Evolutionary conservation across 768 basidiomycete genomes (phyloP).

Genomic region (Boletus fagicola): DNA sequence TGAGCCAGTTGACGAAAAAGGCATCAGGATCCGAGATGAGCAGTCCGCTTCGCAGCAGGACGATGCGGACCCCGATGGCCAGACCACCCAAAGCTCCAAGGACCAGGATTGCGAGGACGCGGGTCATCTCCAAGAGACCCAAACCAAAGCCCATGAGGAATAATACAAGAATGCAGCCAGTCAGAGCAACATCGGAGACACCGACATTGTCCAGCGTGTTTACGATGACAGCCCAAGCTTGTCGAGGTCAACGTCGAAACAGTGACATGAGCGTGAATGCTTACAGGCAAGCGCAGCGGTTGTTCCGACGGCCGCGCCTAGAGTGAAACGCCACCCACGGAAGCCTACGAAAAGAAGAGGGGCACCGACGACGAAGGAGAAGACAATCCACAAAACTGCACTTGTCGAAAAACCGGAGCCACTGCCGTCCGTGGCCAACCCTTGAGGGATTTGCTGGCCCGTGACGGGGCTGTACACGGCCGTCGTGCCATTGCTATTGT

Average conservation of each 20-base stretch:
- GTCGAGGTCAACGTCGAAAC: neutral
- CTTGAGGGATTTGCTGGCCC: constrained; percentile 47
- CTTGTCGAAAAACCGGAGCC: constrained; percentile 47
- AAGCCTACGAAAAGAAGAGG: constrained; percentile 59
- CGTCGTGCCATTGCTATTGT: constrained; percentile 34
- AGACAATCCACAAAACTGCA: constrained; percentile 59
- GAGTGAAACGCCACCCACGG: constrained; percentile 54
- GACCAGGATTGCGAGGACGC: constrained; percentile 43
- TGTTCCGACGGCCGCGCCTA: constrained; percentile 53
- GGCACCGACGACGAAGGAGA: constrained; percentile 48
- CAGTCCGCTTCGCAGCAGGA: constrained; percentile 49
- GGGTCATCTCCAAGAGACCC: constrained; percentile 53
- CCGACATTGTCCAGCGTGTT: constrained; percentile 51
- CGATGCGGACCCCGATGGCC: constrained; percentile 53
- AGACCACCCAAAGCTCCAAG: constrained; percentile 56
- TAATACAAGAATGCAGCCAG: constrained; percentile 46
- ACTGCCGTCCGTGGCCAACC: constrained; percentile 56
- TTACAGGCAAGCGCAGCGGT: constrained; percentile 46
- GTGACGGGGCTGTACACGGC: constrained; percentile 47
- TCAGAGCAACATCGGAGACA: constrained; percentile 51
- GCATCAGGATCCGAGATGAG: constrained; percentile 37
- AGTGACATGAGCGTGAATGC: constrained; percentile 14
- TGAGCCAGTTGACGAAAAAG: constrained; percentile 52
- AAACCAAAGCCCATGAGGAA: constrained; percentile 51
- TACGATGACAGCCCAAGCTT: constrained; percentile 64